These are phyloP conservation scores for Globisporangium camurandrum DNA, from an alignment of 352 stramenopile species.

Conservation along the genomic window DNA sequence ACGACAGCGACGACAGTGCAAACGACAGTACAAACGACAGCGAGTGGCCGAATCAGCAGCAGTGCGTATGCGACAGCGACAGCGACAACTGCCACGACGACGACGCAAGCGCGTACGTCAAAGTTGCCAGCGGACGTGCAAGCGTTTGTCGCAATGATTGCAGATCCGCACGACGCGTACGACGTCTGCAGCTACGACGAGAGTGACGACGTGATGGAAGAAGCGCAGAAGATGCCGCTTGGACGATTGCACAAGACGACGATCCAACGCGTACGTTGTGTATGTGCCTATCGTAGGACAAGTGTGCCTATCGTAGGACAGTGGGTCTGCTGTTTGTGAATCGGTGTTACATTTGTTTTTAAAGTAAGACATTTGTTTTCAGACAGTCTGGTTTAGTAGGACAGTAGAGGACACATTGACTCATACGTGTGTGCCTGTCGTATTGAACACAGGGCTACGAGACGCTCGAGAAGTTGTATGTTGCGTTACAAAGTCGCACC, in stretches of 20 bases:
- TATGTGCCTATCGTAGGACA: neutral
- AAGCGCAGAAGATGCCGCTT: slow-evolving; percentile 39
- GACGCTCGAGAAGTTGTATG: slow-evolving; percentile 49
- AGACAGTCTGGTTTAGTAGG: too few species aligned
- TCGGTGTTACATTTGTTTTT: too few species aligned
- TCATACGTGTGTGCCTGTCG: neutral
- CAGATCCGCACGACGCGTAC: slow-evolving; percentile 17
- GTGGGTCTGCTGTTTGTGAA: too few species aligned
- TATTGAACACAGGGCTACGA: slow-evolving; percentile 42
- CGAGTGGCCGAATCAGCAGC: too few species aligned
- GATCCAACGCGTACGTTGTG: slow-evolving; percentile 37
- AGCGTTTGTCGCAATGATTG: slow-evolving; percentile 22
- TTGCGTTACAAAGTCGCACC: slow-evolving; percentile 34
- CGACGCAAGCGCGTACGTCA: neutral
- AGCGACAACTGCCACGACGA: neutral
- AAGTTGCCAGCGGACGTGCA: slow-evolving; percentile 33
- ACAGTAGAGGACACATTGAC: neutral
- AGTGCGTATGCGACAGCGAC: slow-evolving; percentile 4
- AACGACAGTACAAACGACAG: too few species aligned
- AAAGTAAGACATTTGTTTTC: too few species aligned
- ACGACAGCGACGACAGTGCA: slow-evolving; percentile 6
- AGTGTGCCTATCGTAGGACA: too few species aligned
- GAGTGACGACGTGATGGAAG: slow-evolving; percentile 29
- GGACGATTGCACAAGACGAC: slow-evolving; percentile 46
- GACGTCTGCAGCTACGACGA: slow-evolving; percentile 30